Conservation (phyloP, 116 monocot species). For the Trichopus zeylanicus region DNA sequence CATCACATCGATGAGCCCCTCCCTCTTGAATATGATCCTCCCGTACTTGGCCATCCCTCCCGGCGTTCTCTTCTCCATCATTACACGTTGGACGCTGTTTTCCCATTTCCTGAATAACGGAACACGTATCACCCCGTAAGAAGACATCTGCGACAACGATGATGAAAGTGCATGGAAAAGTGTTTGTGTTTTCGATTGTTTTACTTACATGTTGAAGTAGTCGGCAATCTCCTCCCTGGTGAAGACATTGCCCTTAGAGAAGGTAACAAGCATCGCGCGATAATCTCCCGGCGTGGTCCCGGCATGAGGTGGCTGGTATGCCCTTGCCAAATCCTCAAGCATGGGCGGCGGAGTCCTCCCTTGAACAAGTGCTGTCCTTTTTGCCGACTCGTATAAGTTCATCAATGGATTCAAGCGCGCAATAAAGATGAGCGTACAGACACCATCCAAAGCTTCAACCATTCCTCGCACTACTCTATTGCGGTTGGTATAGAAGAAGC, state of each 20-base stretch:
- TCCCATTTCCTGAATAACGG: conserved; percentile 38
- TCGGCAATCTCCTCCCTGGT: not conserved
- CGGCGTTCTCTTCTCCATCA: conserved; percentile 22
- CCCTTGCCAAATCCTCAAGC: not conserved
- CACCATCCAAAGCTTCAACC: conserved; percentile 7
- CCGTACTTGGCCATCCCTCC: conserved; percentile 38
- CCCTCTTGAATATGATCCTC: conserved; percentile 34
- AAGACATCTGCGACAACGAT: too few species aligned
- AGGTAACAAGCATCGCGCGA: conserved; percentile 18
- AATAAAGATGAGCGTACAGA: conserved; percentile 18
- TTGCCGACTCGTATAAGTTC: not conserved
- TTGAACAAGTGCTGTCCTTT: not conserved
- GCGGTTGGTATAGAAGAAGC: conserved; percentile 16
- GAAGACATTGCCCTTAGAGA: not conserved
- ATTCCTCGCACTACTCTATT: conserved; percentile 9
- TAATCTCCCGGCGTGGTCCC: not conserved
- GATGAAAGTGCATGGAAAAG: not conserved
- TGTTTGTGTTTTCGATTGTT: too few species aligned
- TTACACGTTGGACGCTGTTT: conserved; percentile 30
- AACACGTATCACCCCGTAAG: not conserved
- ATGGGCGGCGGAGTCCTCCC: not conserved
- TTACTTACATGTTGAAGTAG: conserved; percentile 7
- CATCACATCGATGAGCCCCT: conserved; percentile 25
- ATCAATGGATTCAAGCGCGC: not conserved
- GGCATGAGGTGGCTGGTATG: not conserved